phyloP scores from a whole-genome alignment of 352 stramenopile genomes.

The Albugo laibachii region DNA sequence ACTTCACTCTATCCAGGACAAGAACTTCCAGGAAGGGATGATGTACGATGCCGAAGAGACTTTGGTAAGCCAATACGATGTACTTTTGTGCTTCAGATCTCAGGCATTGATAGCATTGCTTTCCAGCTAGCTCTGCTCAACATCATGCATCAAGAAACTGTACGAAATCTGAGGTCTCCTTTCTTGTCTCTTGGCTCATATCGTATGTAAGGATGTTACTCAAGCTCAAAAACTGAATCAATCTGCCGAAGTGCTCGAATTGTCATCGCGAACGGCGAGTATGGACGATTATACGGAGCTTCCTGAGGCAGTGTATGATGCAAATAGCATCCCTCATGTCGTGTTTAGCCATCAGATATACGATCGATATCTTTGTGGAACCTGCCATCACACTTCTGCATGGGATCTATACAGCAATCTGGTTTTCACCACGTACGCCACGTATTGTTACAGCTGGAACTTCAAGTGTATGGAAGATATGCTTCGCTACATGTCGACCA shows the following conservation, averaged over 20 bases:
- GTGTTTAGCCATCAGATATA: slow-evolving; percentile 80
- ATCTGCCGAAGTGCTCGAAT: slow-evolving; percentile 13
- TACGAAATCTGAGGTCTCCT: slow-evolving; percentile 1
- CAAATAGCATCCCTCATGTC: slow-evolving; percentile 71
- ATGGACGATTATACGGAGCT: slow-evolving; percentile 37
- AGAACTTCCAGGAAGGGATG: slow-evolving; percentile 72
- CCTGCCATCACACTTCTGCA: slow-evolving; percentile 32
- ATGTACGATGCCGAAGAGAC: slow-evolving; percentile 79
- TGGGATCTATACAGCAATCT: slow-evolving; percentile 74
- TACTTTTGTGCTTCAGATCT: no score
- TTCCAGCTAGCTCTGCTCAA: slow-evolving; percentile 28
- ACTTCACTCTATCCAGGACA: slow-evolving; percentile 14
- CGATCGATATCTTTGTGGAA: slow-evolving; percentile 47
- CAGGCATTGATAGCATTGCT: no score
- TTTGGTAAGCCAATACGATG: slow-evolving; percentile 13
- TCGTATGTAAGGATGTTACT: no score
- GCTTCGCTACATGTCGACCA: no score
- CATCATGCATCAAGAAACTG: slow-evolving; percentile 73
- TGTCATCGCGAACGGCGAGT: slow-evolving; percentile 43
- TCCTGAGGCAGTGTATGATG: slow-evolving; percentile 51
- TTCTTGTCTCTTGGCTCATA: no score
- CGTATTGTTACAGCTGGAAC: slow-evolving; percentile 23
- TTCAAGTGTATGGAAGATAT: no score
- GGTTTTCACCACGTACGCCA: slow-evolving; percentile 67
- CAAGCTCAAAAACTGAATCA: no score